Percentiles rank a stretch among this genome's conserved stretches.
phyloP scores from a whole-genome alignment of 306 rosid species.

The Cucumis hystrix region DNA sequence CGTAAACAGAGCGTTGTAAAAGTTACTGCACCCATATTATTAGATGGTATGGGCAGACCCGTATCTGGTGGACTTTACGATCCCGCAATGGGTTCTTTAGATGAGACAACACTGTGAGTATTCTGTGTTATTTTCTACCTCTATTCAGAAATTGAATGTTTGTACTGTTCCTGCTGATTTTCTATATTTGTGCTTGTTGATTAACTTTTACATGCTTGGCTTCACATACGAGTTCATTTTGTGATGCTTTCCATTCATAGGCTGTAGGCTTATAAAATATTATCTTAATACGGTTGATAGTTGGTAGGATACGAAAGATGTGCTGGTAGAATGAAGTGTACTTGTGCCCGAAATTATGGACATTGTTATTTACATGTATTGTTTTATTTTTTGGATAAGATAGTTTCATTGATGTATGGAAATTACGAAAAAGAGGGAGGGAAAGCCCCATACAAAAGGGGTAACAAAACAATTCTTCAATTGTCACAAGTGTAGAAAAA shows the following conservation, averaged over 20 bases:
- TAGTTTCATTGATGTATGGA: too few species aligned
- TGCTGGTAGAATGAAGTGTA: too few species aligned
- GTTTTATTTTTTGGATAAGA: too few species aligned
- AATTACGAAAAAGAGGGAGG: too few species aligned
- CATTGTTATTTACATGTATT: too few species aligned
- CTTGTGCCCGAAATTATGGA: too few species aligned
- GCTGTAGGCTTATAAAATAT: background rate
- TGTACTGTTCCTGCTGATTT: background rate
- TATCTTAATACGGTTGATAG: background rate
- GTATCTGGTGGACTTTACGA: slow-evolving; percentile 64
- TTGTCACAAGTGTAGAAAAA: too few species aligned
- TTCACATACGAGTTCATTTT: background rate
- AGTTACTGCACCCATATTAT: slow-evolving; percentile 26
- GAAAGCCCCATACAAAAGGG: too few species aligned
- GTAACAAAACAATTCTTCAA: too few species aligned
- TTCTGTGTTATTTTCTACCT: background rate
- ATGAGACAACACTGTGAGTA: slow-evolving; percentile 36
- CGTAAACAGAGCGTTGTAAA: slow-evolving; percentile 39
- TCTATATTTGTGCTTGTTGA: background rate
- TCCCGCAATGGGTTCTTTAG: slow-evolving; percentile 63
- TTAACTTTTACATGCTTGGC: background rate
- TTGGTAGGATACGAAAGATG: too few species aligned
- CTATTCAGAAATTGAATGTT: background rate
- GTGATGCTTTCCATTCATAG: background rate
- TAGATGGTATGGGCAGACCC: slow-evolving; percentile 27